Evolutionary conservation across 164 flowering plant genomes (phyloP).

Genomic region (Chimonanthus salicifolius): DNA sequence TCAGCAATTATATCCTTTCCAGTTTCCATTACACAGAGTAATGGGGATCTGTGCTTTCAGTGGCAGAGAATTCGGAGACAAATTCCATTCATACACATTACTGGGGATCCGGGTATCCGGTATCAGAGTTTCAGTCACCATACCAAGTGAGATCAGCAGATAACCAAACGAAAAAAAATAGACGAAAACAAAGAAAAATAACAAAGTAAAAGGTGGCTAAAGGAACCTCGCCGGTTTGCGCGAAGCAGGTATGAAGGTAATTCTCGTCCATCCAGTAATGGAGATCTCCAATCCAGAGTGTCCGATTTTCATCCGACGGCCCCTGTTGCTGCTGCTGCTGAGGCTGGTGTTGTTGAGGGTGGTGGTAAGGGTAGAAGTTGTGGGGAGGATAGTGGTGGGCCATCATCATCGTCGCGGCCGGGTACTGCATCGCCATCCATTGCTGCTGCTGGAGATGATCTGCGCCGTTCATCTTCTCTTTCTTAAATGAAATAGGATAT

Average conservation of each 20-base stretch:
- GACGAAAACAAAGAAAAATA: neutral
- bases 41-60: too few relatives aligned
- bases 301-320: slow-evolving; percentile 48
- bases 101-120: neutral
- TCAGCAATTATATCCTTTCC: too few relatives aligned
- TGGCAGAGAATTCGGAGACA: too few relatives aligned
- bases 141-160: neutral
- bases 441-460: slow-evolving; percentile 19
- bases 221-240: slow-evolving; percentile 58
- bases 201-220: neutral
- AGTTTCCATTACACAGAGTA: too few relatives aligned
- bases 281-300: slow-evolving; percentile 86
- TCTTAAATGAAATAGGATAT: too few relatives aligned
- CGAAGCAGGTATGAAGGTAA: slow-evolving; percentile 70
- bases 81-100: neutral
- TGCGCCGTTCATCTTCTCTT: slow-evolving; percentile 22
- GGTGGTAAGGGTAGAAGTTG: slow-evolving; percentile 34
- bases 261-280: slow-evolving; percentile 90
- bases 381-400: slow-evolving; percentile 39
- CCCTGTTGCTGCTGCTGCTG: slow-evolving; percentile 22
- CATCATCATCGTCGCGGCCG: slow-evolving; percentile 60
- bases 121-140: neutral
- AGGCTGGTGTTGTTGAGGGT: slow-evolving; percentile 12
- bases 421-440: slow-evolving; percentile 72
- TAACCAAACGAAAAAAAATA: neutral